A percentile compares a stretch with the other conserved stretches of the same genome.
These are phyloP conservation scores for Kwoniella pini DNA, from an alignment of 768 basidiomycete species.

Conservation along the genomic window DNA sequence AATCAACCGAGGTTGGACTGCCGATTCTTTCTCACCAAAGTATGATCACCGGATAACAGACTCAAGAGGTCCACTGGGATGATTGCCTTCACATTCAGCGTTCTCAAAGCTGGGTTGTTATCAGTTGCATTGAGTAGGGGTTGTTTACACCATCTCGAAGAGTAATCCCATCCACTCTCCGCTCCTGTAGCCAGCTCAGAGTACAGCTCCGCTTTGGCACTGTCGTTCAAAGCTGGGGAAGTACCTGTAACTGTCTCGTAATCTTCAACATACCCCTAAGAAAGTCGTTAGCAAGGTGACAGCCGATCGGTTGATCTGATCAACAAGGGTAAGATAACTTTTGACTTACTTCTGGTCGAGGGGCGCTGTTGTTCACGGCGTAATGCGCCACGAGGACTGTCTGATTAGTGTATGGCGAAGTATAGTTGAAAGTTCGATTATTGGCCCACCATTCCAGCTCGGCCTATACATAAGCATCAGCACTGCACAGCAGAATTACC, in stretches of 20 bases:
- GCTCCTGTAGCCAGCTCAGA: conserved; percentile 81
- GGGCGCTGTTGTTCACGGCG: conserved; percentile 69
- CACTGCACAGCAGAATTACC: not conserved
- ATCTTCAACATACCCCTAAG: conserved; percentile 61
- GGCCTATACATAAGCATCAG: conserved; percentile 56
- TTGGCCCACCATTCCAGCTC: conserved; percentile 81
- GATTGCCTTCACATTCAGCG: conserved; percentile 68
- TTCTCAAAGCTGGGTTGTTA: conserved; percentile 64
- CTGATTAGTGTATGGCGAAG: conserved; percentile 51
- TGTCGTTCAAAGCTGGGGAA: conserved; percentile 62
- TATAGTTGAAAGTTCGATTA: conserved; percentile 63
- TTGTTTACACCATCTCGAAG: conserved; percentile 55
- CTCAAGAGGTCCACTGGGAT: conserved; percentile 80
- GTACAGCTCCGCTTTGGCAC: conserved; percentile 68
- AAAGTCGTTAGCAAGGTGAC: not conserved
- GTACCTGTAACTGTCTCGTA: conserved; percentile 72
- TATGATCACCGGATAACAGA: conserved; percentile 66
- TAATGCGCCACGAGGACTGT: conserved; percentile 72
- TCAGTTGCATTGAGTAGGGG: conserved; percentile 58
- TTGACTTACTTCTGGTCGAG: conserved; percentile 72
- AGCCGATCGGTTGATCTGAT: no score
- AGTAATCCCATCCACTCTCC: conserved; percentile 64
- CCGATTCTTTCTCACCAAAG: conserved; percentile 23
- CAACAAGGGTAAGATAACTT: no score
- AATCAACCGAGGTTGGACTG: no score